These are phyloP conservation scores for Begonia peltatifolia DNA, from an alignment of 306 rosid genomes.

Conservation along the genomic window DNA sequence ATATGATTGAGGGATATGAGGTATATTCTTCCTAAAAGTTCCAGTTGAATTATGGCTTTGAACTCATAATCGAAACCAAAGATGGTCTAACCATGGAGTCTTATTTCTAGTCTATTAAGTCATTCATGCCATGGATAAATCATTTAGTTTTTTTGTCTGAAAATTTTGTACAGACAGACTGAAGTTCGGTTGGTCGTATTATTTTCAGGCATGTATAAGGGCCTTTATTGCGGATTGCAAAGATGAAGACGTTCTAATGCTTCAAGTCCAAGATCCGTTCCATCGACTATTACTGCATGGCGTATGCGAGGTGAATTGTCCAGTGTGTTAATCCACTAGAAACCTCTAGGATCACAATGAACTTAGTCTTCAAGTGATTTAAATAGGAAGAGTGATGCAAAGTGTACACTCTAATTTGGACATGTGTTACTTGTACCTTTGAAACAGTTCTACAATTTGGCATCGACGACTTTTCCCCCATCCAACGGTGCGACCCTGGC, in stretches of 20 bases:
- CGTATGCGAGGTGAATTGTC: conserved; percentile 63
- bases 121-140: no score
- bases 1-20: conserved; percentile 73
- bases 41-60: no score
- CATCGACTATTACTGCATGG: conserved; percentile 84
- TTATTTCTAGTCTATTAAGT: no score
- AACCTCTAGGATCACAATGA: no score
- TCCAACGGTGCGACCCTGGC: conserved; percentile 14
- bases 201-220: conserved; percentile 43
- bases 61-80: no score
- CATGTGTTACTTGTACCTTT: background rate
- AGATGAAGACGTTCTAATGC: conserved; percentile 36
- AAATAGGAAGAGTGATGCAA: background rate
- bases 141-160: no score
- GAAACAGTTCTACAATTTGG: conserved; percentile 72
- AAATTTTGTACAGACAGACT: background rate
- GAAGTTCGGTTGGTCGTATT: background rate
- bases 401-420: background rate
- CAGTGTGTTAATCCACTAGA: no score
- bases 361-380: no score
- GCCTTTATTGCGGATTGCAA: conserved; percentile 29
- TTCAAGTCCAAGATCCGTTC: conserved; percentile 65
- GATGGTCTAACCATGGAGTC: no score
- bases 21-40: conserved; percentile 20
- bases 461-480: conserved; percentile 39